A percentile compares a stretch with the other conserved stretches of the same genome.
These are phyloP conservation scores for Xylariomycetidae sp. DNA, from an alignment of 2,329 filamentous ascomycete genomes.

Conservation along the genomic window DNA sequence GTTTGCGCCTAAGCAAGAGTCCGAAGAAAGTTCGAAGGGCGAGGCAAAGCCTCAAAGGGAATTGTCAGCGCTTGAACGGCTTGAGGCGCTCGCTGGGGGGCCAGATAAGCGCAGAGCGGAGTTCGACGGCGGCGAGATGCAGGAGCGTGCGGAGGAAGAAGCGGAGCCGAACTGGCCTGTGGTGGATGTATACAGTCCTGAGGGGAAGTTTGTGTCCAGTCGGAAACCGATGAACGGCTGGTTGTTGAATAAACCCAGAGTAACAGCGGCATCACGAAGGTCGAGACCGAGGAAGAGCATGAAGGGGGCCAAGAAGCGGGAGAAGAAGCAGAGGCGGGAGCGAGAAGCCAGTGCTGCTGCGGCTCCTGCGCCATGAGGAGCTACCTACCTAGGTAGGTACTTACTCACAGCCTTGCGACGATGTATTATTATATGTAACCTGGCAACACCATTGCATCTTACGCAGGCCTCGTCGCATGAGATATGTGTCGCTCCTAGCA, in stretches of 20 bases:
- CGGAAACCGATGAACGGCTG: slow-evolving; percentile 67
- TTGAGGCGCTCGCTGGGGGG: slow-evolving; percentile 10
- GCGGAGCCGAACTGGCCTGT: slow-evolving; percentile 51
- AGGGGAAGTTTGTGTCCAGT: slow-evolving; percentile 70
- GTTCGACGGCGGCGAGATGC: slow-evolving; percentile 4
- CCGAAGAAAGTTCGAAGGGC: slow-evolving; percentile 13
- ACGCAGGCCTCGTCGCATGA: no score
- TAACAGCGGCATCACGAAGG: slow-evolving; percentile 41
- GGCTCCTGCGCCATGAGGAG: background rate
- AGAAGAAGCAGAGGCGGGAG: slow-evolving; percentile 34
- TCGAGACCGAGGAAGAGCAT: slow-evolving; percentile 62
- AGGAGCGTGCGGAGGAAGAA: slow-evolving; percentile 7
- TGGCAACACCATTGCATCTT: no score
- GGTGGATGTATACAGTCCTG: slow-evolving; percentile 79
- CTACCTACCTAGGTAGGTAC: background rate
- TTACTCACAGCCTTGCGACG: no score
- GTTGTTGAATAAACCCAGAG: slow-evolving; percentile 52
- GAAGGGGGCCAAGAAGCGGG: slow-evolving; percentile 53
- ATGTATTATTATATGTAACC: no score
- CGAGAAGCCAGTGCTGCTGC: slow-evolving; percentile 3
- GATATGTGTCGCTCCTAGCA: no score
- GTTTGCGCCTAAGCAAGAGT: slow-evolving; percentile 14
- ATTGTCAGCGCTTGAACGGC: slow-evolving; percentile 16
- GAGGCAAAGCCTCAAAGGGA: slow-evolving; percentile 10
- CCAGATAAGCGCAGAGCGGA: slow-evolving; percentile 7